These are phyloP conservation scores for Cladophialophora carrionii DNA, from an alignment of 2,329 filamentous ascomycete genomes.

Conservation along the genomic window DNA sequence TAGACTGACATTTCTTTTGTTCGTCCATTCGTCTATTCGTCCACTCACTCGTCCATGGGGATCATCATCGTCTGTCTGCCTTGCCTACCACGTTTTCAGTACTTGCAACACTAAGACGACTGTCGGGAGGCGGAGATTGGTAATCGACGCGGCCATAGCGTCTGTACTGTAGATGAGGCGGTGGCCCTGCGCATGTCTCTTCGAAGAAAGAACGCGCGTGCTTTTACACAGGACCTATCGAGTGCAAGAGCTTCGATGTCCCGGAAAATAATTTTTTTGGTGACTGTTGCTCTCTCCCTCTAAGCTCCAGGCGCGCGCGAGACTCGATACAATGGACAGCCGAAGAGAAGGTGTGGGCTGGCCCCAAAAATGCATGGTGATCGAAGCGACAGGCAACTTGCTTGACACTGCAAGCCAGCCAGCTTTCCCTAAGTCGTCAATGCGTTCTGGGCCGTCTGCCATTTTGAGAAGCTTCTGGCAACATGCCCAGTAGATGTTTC, in stretches of 20 bases:
- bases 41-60: too few species aligned
- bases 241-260: background rate
- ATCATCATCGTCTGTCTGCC: too few species aligned
- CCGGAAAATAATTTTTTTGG: too few species aligned
- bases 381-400: background rate
- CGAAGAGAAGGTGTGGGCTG: background rate
- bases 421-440: background rate
- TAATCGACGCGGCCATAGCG: background rate
- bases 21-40: background rate
- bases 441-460: background rate
- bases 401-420: background rate
- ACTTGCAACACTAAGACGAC: background rate
- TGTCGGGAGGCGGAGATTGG: background rate
- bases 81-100: background rate
- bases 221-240: too few species aligned
- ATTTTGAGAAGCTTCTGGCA: too few species aligned
- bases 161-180: background rate
- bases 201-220: background rate
- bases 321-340: background rate
- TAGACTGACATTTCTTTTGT: background rate
- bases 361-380: too few species aligned
- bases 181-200: background rate
- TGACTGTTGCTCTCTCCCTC: too few species aligned
- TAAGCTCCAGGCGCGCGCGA: too few species aligned
- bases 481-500: too few species aligned